A percentile compares a stretch with the other conserved stretches of the same genome.
Evolutionary conservation across 2,329 filamentous ascomycete species (phyloP).

Genomic region (Ceratocystis colombiana): DNA sequence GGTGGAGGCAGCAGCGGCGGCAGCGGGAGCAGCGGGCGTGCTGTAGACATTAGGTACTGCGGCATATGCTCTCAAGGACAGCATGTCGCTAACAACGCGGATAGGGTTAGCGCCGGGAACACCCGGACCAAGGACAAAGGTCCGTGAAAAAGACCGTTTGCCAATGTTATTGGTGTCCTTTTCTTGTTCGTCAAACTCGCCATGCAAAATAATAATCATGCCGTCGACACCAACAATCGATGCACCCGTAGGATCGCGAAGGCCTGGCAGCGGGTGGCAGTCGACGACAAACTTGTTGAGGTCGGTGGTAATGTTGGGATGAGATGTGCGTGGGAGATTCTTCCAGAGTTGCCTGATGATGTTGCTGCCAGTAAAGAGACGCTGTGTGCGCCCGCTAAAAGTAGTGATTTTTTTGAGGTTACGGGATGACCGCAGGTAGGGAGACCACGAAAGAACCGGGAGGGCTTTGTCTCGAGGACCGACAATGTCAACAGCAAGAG

Average conservation of each 20-base stretch:
- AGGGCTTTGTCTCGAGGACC: slow-evolving; percentile 41
- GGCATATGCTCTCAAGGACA: slow-evolving; percentile 59
- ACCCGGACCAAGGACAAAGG: slow-evolving; percentile 68
- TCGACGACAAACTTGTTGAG: slow-evolving; percentile 71
- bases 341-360: slow-evolving; percentile 61
- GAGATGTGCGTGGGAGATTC: slow-evolving; percentile 59
- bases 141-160: slow-evolving; percentile 71
- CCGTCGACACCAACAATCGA: slow-evolving; percentile 61
- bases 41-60: slow-evolving; percentile 37
- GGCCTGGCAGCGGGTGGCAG: slow-evolving; percentile 61
- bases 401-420: slow-evolving; percentile 64
- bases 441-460: slow-evolving; percentile 52
- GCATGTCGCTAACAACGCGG: slow-evolving; percentile 69
- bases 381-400: slow-evolving; percentile 49
- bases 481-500: slow-evolving; percentile 58
- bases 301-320: slow-evolving; percentile 59
- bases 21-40: slow-evolving; percentile 30
- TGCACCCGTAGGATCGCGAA: slow-evolving; percentile 58
- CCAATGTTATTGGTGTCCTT: slow-evolving; percentile 44
- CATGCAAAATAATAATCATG: slow-evolving; percentile 67
- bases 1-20: slow-evolving; percentile 27
- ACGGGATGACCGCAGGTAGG: slow-evolving; percentile 67
- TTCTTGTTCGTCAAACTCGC: slow-evolving; percentile 71
- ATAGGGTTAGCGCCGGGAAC: slow-evolving; percentile 53
- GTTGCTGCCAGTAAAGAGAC: slow-evolving; percentile 54